These are phyloP conservation scores for Leishmania turanica DNA, from an alignment of 208 protist species.

Conservation along the genomic window DNA sequence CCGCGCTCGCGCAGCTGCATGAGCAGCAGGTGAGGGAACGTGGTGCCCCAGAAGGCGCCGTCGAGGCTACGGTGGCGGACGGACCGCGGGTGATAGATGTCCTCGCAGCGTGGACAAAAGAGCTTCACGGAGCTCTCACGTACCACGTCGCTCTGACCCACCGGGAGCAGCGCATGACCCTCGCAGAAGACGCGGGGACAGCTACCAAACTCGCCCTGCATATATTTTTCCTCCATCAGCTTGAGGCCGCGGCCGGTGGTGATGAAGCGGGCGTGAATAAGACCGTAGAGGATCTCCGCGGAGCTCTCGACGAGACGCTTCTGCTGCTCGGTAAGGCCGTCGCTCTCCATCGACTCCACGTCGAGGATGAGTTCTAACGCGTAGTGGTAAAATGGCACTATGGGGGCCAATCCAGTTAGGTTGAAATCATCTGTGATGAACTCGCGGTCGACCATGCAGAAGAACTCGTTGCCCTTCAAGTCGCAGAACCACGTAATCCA, in stretches of 20 bases:
- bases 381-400: slow-evolving; percentile 98
- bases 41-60: slow-evolving; percentile 98
- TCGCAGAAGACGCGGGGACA: slow-evolving; percentile 97
- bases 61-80: slow-evolving; percentile 94
- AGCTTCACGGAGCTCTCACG: slow-evolving; percentile 95
- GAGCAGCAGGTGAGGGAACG: slow-evolving; percentile 96
- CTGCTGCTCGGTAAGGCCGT: slow-evolving; percentile 95
- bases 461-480: slow-evolving; percentile 98
- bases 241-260: slow-evolving; percentile 95
- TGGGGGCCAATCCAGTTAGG: slow-evolving; percentile 93
- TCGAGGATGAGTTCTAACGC: slow-evolving; percentile 98
- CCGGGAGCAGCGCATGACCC: slow-evolving; percentile 95
- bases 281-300: slow-evolving; percentile 98
- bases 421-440: slow-evolving; percentile 99
- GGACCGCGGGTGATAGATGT: slow-evolving; percentile 96
- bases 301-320: slow-evolving; percentile 95
- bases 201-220: slow-evolving; percentile 94
- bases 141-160: slow-evolving; percentile 95
- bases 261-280: slow-evolving; percentile 99
- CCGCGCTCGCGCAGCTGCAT: slow-evolving; percentile 77
- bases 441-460: slow-evolving; percentile 97
- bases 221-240: slow-evolving; percentile 98
- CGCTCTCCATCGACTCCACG: slow-evolving; percentile 88
- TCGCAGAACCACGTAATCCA: slow-evolving; percentile 98
- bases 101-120: slow-evolving; percentile 98